Evolutionary conservation across 2,329 filamentous ascomycete species (phyloP).

Genomic region (Penicillium sp.): DNA sequence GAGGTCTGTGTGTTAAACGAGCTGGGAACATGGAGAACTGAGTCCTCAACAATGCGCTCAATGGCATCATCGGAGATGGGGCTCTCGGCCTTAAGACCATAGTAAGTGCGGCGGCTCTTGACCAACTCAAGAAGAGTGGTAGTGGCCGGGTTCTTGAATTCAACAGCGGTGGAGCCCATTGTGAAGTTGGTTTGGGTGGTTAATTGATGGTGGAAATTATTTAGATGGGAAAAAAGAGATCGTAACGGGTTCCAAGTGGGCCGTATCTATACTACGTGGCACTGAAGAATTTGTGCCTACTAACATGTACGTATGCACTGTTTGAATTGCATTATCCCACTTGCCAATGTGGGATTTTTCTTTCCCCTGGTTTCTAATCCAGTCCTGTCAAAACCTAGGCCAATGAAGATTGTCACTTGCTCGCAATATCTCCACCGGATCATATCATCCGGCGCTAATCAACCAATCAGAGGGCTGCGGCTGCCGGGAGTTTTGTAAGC

Average conservation of each 20-base stretch:
- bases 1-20: constrained; percentile 87
- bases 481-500: not conserved
- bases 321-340: not conserved
- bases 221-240: not conserved
- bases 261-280: not conserved
- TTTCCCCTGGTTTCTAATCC: not conserved
- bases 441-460: not conserved
- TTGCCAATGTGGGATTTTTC: not conserved
- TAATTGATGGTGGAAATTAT: not conserved
- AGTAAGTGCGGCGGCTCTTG: constrained; percentile 33
- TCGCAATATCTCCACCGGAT: not conserved
- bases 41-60: constrained; percentile 32
- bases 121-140: constrained; percentile 31
- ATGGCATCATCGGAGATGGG: constrained; percentile 35
- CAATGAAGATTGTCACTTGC: not conserved
- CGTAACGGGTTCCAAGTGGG: too few relatives aligned
- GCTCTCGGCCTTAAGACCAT: constrained; percentile 33
- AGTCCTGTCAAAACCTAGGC: not conserved
- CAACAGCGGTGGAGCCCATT: constrained; percentile 37
- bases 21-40: constrained; percentile 68
- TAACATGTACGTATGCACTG: not conserved
- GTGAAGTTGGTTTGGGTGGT: constrained; percentile 25
- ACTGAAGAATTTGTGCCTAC: not conserved
- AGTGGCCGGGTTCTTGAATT: constrained; percentile 36
- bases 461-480: not conserved